Conservation (phyloP, 371 early-diverging fungal genomes). For the Mucor indicus region DNA sequence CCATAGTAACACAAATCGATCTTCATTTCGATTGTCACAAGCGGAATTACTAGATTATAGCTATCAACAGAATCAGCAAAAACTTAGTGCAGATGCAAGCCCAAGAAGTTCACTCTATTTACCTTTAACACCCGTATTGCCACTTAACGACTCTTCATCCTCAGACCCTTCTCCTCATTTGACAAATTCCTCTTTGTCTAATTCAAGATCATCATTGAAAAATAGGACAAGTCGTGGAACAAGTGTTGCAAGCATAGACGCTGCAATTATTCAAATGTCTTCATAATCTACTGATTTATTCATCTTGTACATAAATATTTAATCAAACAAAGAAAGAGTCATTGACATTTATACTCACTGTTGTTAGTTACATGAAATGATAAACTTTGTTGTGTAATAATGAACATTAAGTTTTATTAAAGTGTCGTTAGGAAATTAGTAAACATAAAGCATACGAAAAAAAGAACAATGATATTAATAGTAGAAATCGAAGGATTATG, state of each 20-base stretch:
- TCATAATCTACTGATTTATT: too few relatives aligned
- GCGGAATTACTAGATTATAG: slow-evolving; percentile 39
- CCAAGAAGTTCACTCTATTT: background rate
- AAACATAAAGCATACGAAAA: too few relatives aligned
- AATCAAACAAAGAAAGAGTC: too few relatives aligned
- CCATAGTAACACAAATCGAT: background rate
- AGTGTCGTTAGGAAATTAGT: too few relatives aligned
- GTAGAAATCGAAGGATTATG: too few relatives aligned
- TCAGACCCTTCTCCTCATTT: background rate
- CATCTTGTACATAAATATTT: too few relatives aligned
- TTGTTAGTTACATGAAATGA: too few relatives aligned
- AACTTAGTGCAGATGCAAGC: background rate
- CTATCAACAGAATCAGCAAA: slow-evolving; percentile 8
- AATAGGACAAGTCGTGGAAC: slow-evolving; percentile 19
- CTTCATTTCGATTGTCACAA: slow-evolving; percentile 8
- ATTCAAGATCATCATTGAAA: slow-evolving; percentile 1
- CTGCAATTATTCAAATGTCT: slow-evolving; percentile 21
- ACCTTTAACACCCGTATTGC: background rate
- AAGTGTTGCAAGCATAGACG: slow-evolving; percentile 31
- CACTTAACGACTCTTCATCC: background rate
- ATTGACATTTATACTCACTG: too few relatives aligned
- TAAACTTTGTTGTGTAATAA: too few relatives aligned
- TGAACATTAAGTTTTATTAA: too few relatives aligned
- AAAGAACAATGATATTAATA: too few relatives aligned
- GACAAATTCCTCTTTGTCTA: background rate